These are phyloP conservation scores for Hibiscus mutabilis DNA, from an alignment of 345 rosid species.

Conservation along the genomic window DNA sequence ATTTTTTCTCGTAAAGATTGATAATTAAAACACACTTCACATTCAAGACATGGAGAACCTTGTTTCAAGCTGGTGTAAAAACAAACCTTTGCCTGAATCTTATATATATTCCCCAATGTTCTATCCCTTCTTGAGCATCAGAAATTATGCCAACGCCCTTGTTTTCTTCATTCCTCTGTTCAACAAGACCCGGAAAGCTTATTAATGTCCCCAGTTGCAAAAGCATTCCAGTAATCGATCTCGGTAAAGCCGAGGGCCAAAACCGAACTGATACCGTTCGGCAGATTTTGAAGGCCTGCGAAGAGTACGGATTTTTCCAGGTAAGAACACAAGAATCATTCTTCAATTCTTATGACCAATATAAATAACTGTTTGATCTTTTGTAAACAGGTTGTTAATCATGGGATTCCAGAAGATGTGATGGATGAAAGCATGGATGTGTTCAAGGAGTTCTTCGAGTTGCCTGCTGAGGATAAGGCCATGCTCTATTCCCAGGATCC, in stretches of 20 bases:
- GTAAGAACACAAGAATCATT: neutral
- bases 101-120: too few relatives aligned
- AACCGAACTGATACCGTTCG: slow-evolving; percentile 9
- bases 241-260: neutral
- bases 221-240: slow-evolving; percentile 26
- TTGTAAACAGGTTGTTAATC: slow-evolving; percentile 12
- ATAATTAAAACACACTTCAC: too few relatives aligned
- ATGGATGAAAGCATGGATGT: slow-evolving; percentile 19
- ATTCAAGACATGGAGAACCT: neutral
- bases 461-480: slow-evolving; percentile 19
- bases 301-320: slow-evolving; percentile 35
- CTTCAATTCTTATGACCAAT: slow-evolving; percentile 4
- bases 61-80: slow-evolving; percentile 17
- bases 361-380: too few relatives aligned
- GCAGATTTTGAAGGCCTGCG: slow-evolving; percentile 24
- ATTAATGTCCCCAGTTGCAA: slow-evolving; percentile 1
- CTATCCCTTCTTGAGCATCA: too few relatives aligned
- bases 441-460: slow-evolving; percentile 14
- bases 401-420: slow-evolving; percentile 22
- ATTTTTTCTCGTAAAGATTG: too few relatives aligned
- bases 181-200: slow-evolving; percentile 20
- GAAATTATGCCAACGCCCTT: too few relatives aligned
- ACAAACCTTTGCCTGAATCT: slow-evolving; percentile 19
- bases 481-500: neutral
- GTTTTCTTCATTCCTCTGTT: too few relatives aligned